phyloP scores from a whole-genome alignment of 148 eudicot species.

The Camellia lanceoleosa region DNA sequence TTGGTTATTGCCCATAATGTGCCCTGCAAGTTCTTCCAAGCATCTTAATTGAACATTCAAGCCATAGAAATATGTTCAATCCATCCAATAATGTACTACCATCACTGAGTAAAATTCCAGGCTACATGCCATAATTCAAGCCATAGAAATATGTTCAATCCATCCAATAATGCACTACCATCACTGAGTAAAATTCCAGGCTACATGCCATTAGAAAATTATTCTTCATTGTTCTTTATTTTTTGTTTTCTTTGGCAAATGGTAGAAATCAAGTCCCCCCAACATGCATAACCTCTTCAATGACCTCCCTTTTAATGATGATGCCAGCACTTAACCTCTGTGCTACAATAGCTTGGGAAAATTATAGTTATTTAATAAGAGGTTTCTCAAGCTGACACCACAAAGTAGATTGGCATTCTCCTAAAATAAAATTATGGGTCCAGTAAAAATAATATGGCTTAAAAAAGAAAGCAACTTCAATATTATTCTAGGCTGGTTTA shows the following conservation, averaged over 20 bases:
- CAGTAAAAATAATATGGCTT: background rate
- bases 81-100: background rate
- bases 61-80: background rate
- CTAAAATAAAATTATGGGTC: background rate
- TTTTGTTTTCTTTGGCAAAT: background rate
- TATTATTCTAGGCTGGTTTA: background rate
- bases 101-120: background rate
- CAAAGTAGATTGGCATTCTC: background rate
- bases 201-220: background rate
- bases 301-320: slow-evolving; percentile 2
- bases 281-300: background rate
- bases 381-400: background rate
- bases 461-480: background rate
- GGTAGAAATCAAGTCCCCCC: background rate
- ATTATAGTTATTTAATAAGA: background rate
- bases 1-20: background rate
- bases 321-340: background rate
- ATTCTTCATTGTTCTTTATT: background rate
- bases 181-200: background rate
- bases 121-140: background rate
- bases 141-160: background rate
- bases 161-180: no score
- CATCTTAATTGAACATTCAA: background rate
- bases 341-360: background rate
- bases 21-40: background rate